Evolutionary conservation across 495 filamentous ascomycete genomes (phyloP).

Genomic region (Penicillium dipodomyicola): DNA sequence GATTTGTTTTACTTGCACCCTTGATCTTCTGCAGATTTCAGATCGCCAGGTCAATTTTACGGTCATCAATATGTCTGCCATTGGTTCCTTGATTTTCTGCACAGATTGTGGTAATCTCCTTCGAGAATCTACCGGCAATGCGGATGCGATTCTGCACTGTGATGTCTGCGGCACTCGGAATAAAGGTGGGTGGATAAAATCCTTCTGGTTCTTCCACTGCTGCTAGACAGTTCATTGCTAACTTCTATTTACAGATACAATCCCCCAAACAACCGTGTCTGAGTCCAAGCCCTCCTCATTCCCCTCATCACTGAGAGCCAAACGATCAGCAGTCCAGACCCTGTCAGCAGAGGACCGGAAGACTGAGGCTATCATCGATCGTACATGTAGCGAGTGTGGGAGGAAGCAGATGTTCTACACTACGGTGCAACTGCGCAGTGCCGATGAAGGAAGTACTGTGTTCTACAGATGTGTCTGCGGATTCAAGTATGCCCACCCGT

Average conservation of each 20-base stretch:
- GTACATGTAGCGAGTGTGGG: constrained; percentile 78
- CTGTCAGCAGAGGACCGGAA: constrained; percentile 75
- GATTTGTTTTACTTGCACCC: background rate
- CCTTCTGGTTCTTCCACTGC: background rate
- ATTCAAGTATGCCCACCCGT: constrained; percentile 61
- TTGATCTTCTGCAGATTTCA: background rate
- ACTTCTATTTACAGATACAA: constrained; percentile 56
- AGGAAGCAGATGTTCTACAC: constrained; percentile 80
- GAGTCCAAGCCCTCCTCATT: constrained; percentile 81
- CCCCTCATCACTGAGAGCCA: constrained; percentile 80
- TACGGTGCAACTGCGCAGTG: constrained; percentile 81
- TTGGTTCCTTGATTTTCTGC: constrained; percentile 91
- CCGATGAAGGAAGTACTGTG: constrained; percentile 91
- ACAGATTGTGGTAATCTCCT: constrained; percentile 90
- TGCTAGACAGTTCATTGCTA: background rate
- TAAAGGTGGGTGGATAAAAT: constrained; percentile 57
- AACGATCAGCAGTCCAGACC: constrained; percentile 79
- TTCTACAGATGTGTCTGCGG: constrained; percentile 87
- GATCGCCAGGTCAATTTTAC: background rate
- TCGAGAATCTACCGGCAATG: constrained; percentile 70
- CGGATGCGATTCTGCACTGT: constrained; percentile 73
- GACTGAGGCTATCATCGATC: constrained; percentile 67
- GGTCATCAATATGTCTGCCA: constrained; percentile 64
- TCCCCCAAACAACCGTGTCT: constrained; percentile 78
- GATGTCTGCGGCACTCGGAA: constrained; percentile 81